A percentile compares a stretch with the other conserved stretches of the same genome.
Conservation (phyloP, 2,329 filamentous ascomycete species). For the Dissoconium aciculare region DNA sequence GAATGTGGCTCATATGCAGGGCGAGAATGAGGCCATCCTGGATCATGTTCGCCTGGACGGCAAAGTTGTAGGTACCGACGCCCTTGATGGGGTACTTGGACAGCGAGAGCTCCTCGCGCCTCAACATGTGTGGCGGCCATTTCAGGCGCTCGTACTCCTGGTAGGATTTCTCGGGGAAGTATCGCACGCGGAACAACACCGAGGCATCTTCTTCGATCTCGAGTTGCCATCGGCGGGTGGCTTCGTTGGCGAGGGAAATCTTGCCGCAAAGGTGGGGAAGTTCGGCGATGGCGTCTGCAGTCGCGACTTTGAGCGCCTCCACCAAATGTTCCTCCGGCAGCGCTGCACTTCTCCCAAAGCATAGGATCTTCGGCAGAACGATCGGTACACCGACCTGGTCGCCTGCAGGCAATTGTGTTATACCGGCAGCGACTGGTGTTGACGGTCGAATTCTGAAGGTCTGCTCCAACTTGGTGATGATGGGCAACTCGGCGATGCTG, state of each 20-base stretch:
- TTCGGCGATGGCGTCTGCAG: background rate
- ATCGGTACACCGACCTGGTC: conserved; percentile 1
- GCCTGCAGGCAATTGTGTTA: background rate
- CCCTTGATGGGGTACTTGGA: conserved; percentile 6
- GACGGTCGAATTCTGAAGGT: background rate
- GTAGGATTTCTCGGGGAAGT: background rate
- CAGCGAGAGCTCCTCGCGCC: conserved; percentile 4
- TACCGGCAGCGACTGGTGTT: background rate
- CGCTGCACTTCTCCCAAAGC: background rate
- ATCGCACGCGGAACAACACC: background rate
- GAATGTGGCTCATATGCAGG: conserved; percentile 9
- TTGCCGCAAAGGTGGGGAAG: background rate
- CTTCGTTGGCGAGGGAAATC: background rate
- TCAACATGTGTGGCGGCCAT: background rate
- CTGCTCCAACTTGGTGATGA: background rate
- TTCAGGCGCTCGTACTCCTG: background rate
- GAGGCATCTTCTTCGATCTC: background rate
- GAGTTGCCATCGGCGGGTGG: background rate
- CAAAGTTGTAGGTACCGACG: conserved; percentile 9
- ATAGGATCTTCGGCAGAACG: background rate
- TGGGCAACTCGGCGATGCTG: no score
- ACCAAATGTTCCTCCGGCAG: background rate
- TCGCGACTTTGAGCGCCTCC: background rate
- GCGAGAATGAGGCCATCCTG: conserved; percentile 7
- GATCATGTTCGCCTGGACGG: conserved; percentile 9